Base-by-base conservation (phyloP, 108 stramenopile species). In the Fistulifera pelliculosa region DNA sequence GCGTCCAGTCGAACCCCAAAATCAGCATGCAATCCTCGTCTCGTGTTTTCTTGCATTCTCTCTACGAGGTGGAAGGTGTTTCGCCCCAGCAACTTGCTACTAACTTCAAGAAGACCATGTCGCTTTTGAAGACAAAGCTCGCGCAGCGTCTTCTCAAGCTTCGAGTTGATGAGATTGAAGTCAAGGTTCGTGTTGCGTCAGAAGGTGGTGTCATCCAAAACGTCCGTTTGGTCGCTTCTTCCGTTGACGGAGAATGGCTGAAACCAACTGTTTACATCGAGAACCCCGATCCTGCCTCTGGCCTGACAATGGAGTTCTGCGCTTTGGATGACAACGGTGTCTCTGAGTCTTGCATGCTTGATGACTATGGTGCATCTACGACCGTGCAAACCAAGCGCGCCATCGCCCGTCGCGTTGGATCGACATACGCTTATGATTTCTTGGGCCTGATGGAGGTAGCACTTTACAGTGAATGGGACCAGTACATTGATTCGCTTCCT, bases 341-440 rank as follows among this genome's bases (percentile, higher is more conserved):
- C 14, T 66, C 69, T n/a, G 65, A 81, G 24, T 69, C 88, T 40
- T 98, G 97, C 80, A 31, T 90, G 50, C 74, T 98, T 61, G 90
- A 94, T 69, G 90, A 95, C 13, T 98, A 96, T 66, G 81, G 73
- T 38, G 71, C 82, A 6, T 76, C 87, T 58, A 96, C 86, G 68
- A 64, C 81, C 60, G 76, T 97, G 50, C 90, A 94, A 66, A 93
- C 85, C 42, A 95, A 95, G 89, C 91, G 97, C 54, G 85, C 94
- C 42, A 87, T 91, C 27, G 97, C 97, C 6, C 89, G 97, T 69
- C 87, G 94, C 55, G 93, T 96, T 54, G 97, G 97, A 51, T 92
- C 95, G 14, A 96, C 97, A 6, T 98, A 98, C 62, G 95, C 94
- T 15, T 93, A 94, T 61, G 97, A 98, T 63, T 98, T 95, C 94